Evolutionary conservation across 2,329 filamentous ascomycete genomes (phyloP).

Genomic region (Scolecobasidium constrictum): DNA sequence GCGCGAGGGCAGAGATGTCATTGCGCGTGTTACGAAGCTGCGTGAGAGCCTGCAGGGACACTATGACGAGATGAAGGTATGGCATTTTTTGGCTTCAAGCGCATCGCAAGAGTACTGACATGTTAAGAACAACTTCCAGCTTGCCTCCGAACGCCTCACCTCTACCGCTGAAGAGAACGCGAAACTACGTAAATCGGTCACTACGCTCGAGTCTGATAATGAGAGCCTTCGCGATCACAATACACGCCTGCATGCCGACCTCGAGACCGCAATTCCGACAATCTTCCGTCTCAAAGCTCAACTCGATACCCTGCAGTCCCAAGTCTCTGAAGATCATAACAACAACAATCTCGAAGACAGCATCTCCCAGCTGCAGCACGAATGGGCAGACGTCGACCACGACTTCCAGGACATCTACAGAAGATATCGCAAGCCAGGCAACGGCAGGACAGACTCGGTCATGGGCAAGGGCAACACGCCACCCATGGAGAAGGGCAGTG

Average conservation of each 20-base stretch:
- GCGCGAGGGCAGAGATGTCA: not conserved
- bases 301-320: not conserved
- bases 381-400: not conserved
- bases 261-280: not conserved
- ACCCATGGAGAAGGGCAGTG: not conserved
- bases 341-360: not conserved
- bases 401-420: not conserved
- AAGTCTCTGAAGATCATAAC: not conserved
- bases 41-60: constrained; percentile 5
- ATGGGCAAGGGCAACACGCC: not conserved
- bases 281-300: not conserved
- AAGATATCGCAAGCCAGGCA: not conserved
- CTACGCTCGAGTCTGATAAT: constrained; percentile 23
- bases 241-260: not conserved
- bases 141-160: constrained; percentile 18
- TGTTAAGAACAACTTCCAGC: constrained; percentile 19
- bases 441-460: not conserved
- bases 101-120: not conserved
- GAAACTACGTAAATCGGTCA: constrained; percentile 24
- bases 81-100: not conserved
- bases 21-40: constrained; percentile 7
- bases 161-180: constrained; percentile 20
- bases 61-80: constrained; percentile 11
- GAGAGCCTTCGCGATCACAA: not conserved
- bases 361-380: not conserved